These are phyloP conservation scores for Leccinum longicurvipes DNA, from an alignment of 768 basidiomycete genomes.

Conservation along the genomic window DNA sequence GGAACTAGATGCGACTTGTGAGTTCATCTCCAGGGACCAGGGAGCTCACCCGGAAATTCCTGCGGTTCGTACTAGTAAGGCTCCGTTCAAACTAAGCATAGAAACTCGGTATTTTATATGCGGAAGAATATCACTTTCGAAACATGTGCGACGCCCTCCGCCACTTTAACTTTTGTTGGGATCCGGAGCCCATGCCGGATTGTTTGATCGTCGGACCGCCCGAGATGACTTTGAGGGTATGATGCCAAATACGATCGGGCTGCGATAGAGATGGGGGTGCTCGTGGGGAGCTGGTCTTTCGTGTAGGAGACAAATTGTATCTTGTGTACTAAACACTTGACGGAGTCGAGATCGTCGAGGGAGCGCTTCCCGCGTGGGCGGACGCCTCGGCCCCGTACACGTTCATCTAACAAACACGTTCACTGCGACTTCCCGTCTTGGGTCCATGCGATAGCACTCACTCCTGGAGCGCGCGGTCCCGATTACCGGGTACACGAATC, in stretches of 20 bases:
- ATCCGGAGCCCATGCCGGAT: constrained; percentile 73
- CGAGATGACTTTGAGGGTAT: constrained; percentile 72
- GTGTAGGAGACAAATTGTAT: no score
- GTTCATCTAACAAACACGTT: no score
- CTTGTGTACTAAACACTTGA: no score
- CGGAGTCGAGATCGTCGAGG: no score
- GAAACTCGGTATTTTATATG: constrained; percentile 63
- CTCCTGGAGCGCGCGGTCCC: no score
- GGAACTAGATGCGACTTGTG: constrained; percentile 64
- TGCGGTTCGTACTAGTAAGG: constrained; percentile 71
- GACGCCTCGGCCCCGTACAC: no score
- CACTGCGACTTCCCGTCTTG: no score
- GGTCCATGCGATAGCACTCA: no score
- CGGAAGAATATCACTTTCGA: constrained; percentile 84
- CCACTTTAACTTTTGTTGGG: constrained; percentile 95
- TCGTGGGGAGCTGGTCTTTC: no score
- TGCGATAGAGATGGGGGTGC: constrained; percentile 84
- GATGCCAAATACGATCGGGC: constrained; percentile 82
- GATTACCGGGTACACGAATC: no score
- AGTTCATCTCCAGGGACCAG: constrained; percentile 77
- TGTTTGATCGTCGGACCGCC: constrained; percentile 44
- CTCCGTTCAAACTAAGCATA: constrained; percentile 56
- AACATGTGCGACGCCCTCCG: constrained; percentile 77
- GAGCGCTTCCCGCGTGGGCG: no score
- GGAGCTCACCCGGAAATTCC: constrained; percentile 74